Base-by-base conservation (phyloP, 2,329 filamentous ascomycete genomes). In the Colletotrichum lentis region DNA sequence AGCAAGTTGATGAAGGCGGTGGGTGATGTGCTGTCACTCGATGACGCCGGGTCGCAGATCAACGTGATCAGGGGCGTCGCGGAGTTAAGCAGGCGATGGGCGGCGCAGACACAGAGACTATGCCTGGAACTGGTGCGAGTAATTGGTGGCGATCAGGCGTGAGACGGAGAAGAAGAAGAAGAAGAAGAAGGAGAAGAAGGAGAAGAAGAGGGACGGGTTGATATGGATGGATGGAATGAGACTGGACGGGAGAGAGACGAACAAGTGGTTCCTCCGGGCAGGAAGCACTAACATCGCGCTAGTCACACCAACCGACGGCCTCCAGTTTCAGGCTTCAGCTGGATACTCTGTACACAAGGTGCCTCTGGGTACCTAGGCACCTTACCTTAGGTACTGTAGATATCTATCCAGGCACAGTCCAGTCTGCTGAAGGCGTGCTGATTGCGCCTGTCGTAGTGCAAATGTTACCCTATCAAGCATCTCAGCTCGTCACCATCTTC, bases 1-100 rank as follows among this genome's bases (percentile, higher is more conserved):
- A 54, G 39, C 41, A 60, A 62, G 52, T 60, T 61, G 50, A 69
- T 69, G 62, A 68, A 68, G 55, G 65, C 49, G 62, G 54, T 41
- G 37, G 20, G 31, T 62, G 37, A 43, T 65, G 62, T 55, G 66
- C 66, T 69, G 66, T 69, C 62, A 65, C 62, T 35, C 31, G 61
- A 66, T 66, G 66, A 66, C 66, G 56, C 55, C 46, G 18, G 37
- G 44, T 20, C 56, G 66, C 50, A 56, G 62, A 52, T 61, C 56
- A 20, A 60, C 18, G 20, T 35, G 53, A 47, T 22, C 47, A 62
- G 31, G 31, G 2, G 31, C 31, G 31, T 35, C 31, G 31, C 27
- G 39, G 1, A 31, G 41, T 47, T 27, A 14, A 55, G 50, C 66
- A 65, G 62, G 62, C 50, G 50, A 68, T 61, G 37, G 22, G 22